Evolutionary conservation across 2,329 filamentous ascomycete species (phyloP), one percentile per base, ranked within the genome.

Genomic region (Neonectria ditissima): DNA sequence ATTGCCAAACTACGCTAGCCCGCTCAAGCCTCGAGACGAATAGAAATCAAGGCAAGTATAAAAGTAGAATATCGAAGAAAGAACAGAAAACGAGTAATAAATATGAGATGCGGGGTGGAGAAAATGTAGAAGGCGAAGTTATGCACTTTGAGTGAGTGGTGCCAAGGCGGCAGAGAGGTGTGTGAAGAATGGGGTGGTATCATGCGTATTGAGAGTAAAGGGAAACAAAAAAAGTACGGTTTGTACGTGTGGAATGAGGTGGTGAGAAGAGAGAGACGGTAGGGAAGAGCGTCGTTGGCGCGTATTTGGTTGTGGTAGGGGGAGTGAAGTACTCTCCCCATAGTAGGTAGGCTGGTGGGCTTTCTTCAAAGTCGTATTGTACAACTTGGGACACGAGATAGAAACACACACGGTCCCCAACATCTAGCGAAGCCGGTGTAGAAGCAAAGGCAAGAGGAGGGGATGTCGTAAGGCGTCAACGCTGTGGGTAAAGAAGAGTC

Each of bases 181-280:
- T 64, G 57, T 53, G 58, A 57, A 44, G 53, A 58, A 61, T 65
- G 51, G 43, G 64, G 60, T 73, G 69, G 65, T 68, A 70, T 69
- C 68, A 66, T 72, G 64, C 62, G 63, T 70, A 67, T 64, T 65
- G 57, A 68, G 58, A 62, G 63, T 53, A 60, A 69, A 62, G 37
- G 55, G 55, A 66, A 70, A 62, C 63, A 62, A 65, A 61, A 34
- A 26, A 45, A 39, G 11, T 43, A 34, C 48, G 60, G 43, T 30
- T 34, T 60, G 54, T 30, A 24, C 43, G 34, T 54, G 54, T 52
- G 59, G 45, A 43, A 55, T 51, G 26, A 58, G 26, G 37, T 45
- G 53, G 41, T 37, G 39, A 53, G 55, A 60, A 55, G 55, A 55
- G 26, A 16, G 48, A 59, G 18, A 43, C 43, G 47, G 14, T 58